phyloP scores from a whole-genome alignment of 192 early-diverging fungal genomes.

The Podila epigama region DNA sequence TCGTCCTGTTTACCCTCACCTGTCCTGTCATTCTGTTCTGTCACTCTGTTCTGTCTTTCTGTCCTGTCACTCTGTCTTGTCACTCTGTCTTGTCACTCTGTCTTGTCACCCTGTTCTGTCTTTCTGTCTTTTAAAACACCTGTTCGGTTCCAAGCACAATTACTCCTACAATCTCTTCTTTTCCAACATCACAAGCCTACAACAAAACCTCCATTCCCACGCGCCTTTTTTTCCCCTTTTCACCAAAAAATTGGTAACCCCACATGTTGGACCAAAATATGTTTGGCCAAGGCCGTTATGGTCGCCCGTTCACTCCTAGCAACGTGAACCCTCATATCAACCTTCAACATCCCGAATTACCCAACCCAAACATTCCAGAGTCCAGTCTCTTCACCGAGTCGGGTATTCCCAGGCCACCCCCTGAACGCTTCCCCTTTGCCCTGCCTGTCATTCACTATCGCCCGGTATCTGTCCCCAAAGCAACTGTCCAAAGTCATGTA shows the following conservation, averaged over 20 bases:
- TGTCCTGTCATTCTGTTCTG: too few species aligned
- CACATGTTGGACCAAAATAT: neutral
- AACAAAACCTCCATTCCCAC: too few species aligned
- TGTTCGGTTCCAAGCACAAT: too few species aligned
- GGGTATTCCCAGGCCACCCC: neutral
- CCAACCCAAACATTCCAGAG: neutral
- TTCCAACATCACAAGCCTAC: too few species aligned
- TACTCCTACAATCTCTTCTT: too few species aligned
- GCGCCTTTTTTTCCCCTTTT: neutral
- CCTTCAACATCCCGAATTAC: neutral
- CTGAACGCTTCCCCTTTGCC: neutral
- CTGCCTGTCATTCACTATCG: neutral
- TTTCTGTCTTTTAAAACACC: too few species aligned
- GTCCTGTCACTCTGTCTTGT: too few species aligned
- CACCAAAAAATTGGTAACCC: neutral
- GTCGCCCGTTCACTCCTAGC: neutral
- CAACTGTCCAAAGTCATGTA: neutral
- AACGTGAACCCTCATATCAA: neutral
- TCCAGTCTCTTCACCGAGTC: neutral
- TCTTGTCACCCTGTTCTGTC: too few species aligned
- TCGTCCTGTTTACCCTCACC: too few species aligned
- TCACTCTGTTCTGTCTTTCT: too few species aligned
- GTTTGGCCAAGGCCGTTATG: neutral
- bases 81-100: too few species aligned
- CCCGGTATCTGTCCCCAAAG: neutral